Conservation (phyloP, 2,329 filamentous ascomycete species). For the Fusarium hostae region DNA sequence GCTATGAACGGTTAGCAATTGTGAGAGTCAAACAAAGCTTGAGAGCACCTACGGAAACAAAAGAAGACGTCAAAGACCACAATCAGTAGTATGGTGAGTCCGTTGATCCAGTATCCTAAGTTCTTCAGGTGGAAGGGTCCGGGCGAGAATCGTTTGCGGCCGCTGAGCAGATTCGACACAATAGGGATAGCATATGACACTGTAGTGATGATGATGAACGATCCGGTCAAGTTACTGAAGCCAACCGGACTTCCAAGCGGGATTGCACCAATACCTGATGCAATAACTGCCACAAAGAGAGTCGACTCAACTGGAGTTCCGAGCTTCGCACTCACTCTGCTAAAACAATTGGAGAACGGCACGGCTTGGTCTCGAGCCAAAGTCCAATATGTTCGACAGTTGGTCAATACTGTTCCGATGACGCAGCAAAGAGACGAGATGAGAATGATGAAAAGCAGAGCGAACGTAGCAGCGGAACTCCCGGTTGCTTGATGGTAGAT, state of each 20-base stretch:
- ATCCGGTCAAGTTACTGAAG: slow-evolving; percentile 43
- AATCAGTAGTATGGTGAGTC: slow-evolving; percentile 33
- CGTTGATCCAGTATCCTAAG: slow-evolving; percentile 25
- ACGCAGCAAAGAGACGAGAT: slow-evolving; percentile 39
- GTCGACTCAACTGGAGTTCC: slow-evolving; percentile 40
- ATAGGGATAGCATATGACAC: slow-evolving; percentile 43
- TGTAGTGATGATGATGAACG: slow-evolving; percentile 44
- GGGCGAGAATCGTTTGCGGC: slow-evolving; percentile 24
- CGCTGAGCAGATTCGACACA: slow-evolving; percentile 28
- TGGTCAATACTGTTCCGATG: slow-evolving; percentile 39
- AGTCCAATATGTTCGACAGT: slow-evolving; percentile 42
- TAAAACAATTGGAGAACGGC: slow-evolving; percentile 33
- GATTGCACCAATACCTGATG: slow-evolving; percentile 41
- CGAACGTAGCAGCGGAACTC: slow-evolving; percentile 35
- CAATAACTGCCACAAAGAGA: slow-evolving; percentile 40
- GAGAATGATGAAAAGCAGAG: slow-evolving; percentile 41
- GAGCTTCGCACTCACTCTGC: slow-evolving; percentile 27
- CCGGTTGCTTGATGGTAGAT: slow-evolving; percentile 42
- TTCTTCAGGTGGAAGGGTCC: slow-evolving; percentile 33
- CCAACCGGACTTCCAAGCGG: slow-evolving; percentile 41
- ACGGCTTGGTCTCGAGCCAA: slow-evolving; percentile 43
- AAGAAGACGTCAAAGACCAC: slow-evolving; percentile 41
- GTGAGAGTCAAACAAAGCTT: too few relatives aligned
- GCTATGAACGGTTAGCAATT: slow-evolving; percentile 3
- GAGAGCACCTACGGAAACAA: slow-evolving; percentile 34